Base-by-base conservation (phyloP, 2,329 filamentous ascomycete genomes). In the Dactylonectria estremocensis region DNA sequence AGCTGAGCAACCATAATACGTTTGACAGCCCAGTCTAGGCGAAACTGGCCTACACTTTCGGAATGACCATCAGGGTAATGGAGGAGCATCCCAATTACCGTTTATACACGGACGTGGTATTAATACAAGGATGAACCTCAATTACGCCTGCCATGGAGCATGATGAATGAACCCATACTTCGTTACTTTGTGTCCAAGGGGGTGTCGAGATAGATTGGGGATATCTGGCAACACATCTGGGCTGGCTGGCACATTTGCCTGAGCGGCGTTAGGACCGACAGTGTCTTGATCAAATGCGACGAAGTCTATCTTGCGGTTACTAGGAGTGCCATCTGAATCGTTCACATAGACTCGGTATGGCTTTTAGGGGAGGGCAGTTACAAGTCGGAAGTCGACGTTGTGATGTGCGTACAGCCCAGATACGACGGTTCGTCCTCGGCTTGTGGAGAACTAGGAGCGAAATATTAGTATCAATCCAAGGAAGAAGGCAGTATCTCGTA, bases 21-120 rank as follows among this genome's bases (percentile, higher is more conserved):
- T 14, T 61, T 20, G 37, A 14, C 22, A 28, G 8, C 40, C 61
- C 61, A 64, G n/a, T 65, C 66, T 13, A 64, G 45, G 7, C 66
- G 66, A 40, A 68, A 61, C 35, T 64, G 56, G 13, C 61, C 61
- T 11, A 68, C 14, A 16, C 33, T 58, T 22, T 64, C 66, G 48
- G 56, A 61, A n/a, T 58, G 66, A 22, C 46, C 61, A n/a, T 68
- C 61, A 5, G 56, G 10, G 20, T 68, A 68, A 40, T 22, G 20
- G 45, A 68, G 24, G 20, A 68, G 66, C 56, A 68, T 68, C 45
- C 61, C 66, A 8, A 58, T 58, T 16, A 64, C 22, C 6, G 61
- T 18, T n/a, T 57, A 55, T 68, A 35, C 10, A 24, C 14, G 28
- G 20, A 22, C 3, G 66, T 49, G 10, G 1, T 60, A 14, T 63